Percentiles rank a stretch among this genome's conserved stretches.
Conservation (phyloP, 805 yeast species). For the Maudiozyma saulgeensis region DNA sequence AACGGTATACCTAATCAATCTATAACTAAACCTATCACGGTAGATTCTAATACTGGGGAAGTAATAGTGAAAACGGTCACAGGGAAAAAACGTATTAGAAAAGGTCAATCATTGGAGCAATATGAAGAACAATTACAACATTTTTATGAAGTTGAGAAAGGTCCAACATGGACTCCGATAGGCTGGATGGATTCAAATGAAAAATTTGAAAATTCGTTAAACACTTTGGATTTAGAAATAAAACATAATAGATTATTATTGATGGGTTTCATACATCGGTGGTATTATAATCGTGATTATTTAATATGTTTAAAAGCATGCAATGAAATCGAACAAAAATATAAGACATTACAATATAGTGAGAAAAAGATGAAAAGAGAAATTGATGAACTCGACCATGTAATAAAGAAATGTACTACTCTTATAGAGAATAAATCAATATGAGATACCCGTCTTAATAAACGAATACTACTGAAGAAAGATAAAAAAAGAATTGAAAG, state of each 20-base stretch:
- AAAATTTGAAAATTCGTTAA: slow-evolving; percentile 7
- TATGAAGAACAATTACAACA: slow-evolving; percentile 42
- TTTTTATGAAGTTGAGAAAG: slow-evolving; percentile 36
- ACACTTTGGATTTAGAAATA: slow-evolving; percentile 22
- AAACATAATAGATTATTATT: slow-evolving; percentile 50
- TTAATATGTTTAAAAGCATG: slow-evolving; percentile 40
- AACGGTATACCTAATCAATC: slow-evolving; percentile 8
- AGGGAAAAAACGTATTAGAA: slow-evolving; percentile 44
- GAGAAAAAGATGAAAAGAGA: slow-evolving; percentile 39
- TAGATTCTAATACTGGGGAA: slow-evolving; percentile 30
- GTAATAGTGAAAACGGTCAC: slow-evolving; percentile 38
- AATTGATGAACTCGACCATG: slow-evolving; percentile 37
- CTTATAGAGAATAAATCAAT: neutral
- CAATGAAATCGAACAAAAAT: slow-evolving; percentile 25
- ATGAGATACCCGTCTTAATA: neutral
- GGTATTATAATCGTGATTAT: slow-evolving; percentile 49
- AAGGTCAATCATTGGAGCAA: slow-evolving; percentile 62
- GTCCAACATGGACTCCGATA: slow-evolving; percentile 47
- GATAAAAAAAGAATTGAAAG: no score
- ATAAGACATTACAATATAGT: slow-evolving; percentile 11
- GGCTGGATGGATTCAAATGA: slow-evolving; percentile 14
- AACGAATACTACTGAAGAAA: neutral
- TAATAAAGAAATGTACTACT: slow-evolving; percentile 9
- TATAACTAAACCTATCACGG: slow-evolving; percentile 19
- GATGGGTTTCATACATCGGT: slow-evolving; percentile 52